Evolutionary conservation across 1,284 basidiomycete genomes (phyloP), one percentile per base, ranked within the genome.

Genomic region (Bondarzewia mesenterica): DNA sequence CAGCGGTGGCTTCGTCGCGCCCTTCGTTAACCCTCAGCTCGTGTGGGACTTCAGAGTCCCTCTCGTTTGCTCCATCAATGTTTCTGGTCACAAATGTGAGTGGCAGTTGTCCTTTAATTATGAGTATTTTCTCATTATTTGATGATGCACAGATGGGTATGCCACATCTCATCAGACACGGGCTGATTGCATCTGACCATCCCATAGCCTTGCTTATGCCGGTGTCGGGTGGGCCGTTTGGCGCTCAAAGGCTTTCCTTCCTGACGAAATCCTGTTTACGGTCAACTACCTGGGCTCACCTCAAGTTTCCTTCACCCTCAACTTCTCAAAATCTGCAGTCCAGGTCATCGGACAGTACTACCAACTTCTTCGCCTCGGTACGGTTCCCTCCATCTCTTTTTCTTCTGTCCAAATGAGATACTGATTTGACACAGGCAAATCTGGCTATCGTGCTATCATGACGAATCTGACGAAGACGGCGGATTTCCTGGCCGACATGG

Each of bases 191-290:
- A 32, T 32, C 29, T 32, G n/a, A 32, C 38, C 16, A 5, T 6
- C 5, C 38, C 10, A 32, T 86, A 82, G 82, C 41, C 69, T 62
- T n/a, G 68, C 72, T 15, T 81, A 82, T 57, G 77, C 79, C 39
- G 85, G 85, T 46, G 67, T 85, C 27, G 83, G 83, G 29, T 84
- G 81, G 79, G 67, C 83, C 48, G 57, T 86, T 50, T 85, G 80
- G 79, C 65, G 76, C 44, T 70, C 77, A 52, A 71, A 77, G 57
- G 65, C 67, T 39, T 70, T 66, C 54, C 63, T 84, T 32, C 79
- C 79, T 48, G 76, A 80, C 55, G 80, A 83, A 48, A 63, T 84
- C 21, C 70, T 87, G 51, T 89, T 89, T 56, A 84, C 88, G 63
- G 37, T 46, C 72, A 70, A 86, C 62, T 82, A 80, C 58, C 68